phyloP scores from a whole-genome alignment of 1,139 yeast species.

The Debaryomycetaceae sp. region DNA sequence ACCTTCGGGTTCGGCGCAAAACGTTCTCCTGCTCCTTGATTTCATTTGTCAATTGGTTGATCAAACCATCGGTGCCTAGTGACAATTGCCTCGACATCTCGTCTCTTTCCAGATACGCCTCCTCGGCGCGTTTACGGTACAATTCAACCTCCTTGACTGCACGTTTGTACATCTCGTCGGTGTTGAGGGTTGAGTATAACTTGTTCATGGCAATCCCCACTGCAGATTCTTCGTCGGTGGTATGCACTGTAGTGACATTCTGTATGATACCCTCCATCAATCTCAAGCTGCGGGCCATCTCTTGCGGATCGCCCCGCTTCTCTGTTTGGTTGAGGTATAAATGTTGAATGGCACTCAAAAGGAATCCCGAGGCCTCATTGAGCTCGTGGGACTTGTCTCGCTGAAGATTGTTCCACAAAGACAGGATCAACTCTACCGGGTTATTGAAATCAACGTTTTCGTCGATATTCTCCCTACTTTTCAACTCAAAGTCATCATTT shows the following conservation, averaged over 20 bases:
- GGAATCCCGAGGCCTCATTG: constrained; percentile 67
- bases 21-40: constrained; percentile 70
- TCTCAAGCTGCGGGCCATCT: constrained; percentile 63
- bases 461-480: constrained; percentile 56
- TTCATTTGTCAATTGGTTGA: constrained; percentile 66
- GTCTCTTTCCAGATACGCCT: constrained; percentile 82
- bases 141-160: constrained; percentile 73
- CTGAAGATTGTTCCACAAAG: constrained; percentile 67
- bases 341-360: constrained; percentile 80
- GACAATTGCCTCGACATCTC: constrained; percentile 68
- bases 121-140: constrained; percentile 64
- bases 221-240: constrained; percentile 67
- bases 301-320: constrained; percentile 42
- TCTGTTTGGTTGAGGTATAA: constrained; percentile 71
- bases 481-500: constrained; percentile 64
- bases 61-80: constrained; percentile 80
- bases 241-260: constrained; percentile 65
- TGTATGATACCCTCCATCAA: constrained; percentile 80
- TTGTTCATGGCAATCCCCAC: constrained; percentile 81
- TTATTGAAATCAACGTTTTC: constrained; percentile 63
- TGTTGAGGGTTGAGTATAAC: constrained; percentile 71
- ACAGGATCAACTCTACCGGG: constrained; percentile 66
- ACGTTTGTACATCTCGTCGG: constrained; percentile 84
- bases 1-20: constrained; percentile 60
- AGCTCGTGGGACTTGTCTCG: constrained; percentile 27